Base-by-base conservation (phyloP, 306 rosid genomes). In the Datisca glomerata region DNA sequence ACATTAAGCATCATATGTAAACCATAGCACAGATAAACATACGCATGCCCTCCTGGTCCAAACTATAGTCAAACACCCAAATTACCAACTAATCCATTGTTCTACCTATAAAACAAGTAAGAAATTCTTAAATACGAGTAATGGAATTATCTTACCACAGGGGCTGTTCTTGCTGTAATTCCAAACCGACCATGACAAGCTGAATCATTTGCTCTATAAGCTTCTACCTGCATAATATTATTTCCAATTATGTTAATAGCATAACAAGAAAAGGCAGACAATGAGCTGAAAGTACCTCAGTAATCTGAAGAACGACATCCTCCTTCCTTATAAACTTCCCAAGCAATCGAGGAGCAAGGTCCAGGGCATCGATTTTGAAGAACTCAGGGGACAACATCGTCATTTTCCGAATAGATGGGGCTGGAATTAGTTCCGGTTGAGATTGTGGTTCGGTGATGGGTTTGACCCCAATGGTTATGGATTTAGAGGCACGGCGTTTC, bases 201-300 rank as follows among this genome's bases (percentile, higher is more conserved):
- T 10, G 95, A 72, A 51, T 83, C 97, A 66, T 79, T 77, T 40
- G 76, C 78, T 42, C 93, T 62, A 23, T 80, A 83, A 19, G 97
- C 97, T 75, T 89, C 97, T 44, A 83, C 94, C 94, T 86, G 64
- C n/a, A n/a, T n/a, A n/a, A n/a, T n/a, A n/a, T n/a, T n/a, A n/a
- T n/a, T n/a, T n/a, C n/a, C n/a, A n/a, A n/a, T n/a, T n/a, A n/a
- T n/a, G n/a, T n/a, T n/a, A n/a, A n/a, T n/a, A 5, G 7, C 24
- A 33, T 7, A 11, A 9, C 21, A 38, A 39, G 1, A 10, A 5
- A 13, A 4, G 15, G 31, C 32, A 13, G 14, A 17, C 10, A 6
- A 47, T 2, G 13, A n/a, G 16, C 16, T 14, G 12, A 2, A 41
- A 48, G 20, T 27, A 73, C 94, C 96, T 87, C 94, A 7, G 93